Conservation (phyloP, 2,329 filamentous ascomycete genomes). For the Epichloe aotearoae region DNA sequence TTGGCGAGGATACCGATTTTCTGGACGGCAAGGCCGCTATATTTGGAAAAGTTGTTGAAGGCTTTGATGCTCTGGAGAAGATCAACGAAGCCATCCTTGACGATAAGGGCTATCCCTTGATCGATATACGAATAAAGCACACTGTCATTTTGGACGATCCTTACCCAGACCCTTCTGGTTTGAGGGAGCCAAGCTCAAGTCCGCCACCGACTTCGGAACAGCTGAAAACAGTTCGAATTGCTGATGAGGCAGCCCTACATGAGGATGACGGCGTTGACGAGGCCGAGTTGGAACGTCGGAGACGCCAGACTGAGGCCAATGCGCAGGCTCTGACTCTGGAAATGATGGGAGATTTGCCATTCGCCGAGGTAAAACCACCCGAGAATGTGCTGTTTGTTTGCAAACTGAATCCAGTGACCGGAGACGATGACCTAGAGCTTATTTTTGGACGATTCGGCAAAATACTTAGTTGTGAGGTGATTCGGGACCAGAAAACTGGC, state of each 20-base stretch:
- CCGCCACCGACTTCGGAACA: constrained; percentile 75
- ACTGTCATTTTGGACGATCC: constrained; percentile 88
- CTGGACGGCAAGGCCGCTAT: constrained; percentile 88
- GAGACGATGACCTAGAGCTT: constrained; percentile 84
- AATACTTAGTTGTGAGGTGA: constrained; percentile 91
- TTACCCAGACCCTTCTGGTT: constrained; percentile 65
- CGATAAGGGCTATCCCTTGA: constrained; percentile 70
- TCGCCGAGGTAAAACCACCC: constrained; percentile 92
- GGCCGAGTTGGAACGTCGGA: constrained; percentile 64
- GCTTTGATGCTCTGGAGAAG: constrained; percentile 86
- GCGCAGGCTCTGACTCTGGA: constrained; percentile 91
- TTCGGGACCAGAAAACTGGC: constrained; percentile 82
- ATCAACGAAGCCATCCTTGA: constrained; percentile 86
- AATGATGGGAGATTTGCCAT: constrained; percentile 95
- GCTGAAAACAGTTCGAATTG: constrained; percentile 81
- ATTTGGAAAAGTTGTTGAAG: constrained; percentile 91
- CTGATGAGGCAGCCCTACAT: constrained; percentile 71
- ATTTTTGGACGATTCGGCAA: constrained; percentile 96
- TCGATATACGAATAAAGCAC: constrained; percentile 90
- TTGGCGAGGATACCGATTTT: constrained; percentile 84
- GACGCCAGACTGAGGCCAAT: constrained; percentile 79
- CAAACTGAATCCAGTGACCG: constrained; percentile 94
- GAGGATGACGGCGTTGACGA: constrained; percentile 60
- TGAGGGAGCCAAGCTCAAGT: constrained; percentile 66
- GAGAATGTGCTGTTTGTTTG: constrained; percentile 97